phyloP scores from a whole-genome alignment of 306 rosid species.

The Crotalaria pallida region DNA sequence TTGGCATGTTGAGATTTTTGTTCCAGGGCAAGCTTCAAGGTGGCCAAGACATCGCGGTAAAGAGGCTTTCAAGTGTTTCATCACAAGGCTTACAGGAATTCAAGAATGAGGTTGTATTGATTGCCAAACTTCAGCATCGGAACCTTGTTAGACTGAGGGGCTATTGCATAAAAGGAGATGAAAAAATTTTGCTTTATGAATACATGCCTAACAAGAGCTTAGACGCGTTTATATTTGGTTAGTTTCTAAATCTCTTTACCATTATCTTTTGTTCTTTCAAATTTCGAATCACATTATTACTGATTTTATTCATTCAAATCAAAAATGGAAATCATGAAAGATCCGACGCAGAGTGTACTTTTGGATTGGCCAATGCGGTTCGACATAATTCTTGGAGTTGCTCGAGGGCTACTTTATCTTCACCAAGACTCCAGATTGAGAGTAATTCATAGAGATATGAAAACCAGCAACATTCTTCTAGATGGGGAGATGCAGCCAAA shows the following conservation, averaged over 20 bases:
- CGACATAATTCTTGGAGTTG: slow-evolving; percentile 22
- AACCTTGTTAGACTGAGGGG: slow-evolving; percentile 43
- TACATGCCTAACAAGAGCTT: slow-evolving; percentile 35
- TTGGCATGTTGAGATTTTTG: neutral
- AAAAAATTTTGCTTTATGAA: slow-evolving; percentile 36
- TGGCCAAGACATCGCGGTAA: slow-evolving; percentile 28
- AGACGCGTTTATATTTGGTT: slow-evolving; percentile 36
- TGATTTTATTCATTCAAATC: neutral
- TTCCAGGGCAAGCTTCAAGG: slow-evolving; percentile 20
- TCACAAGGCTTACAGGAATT: slow-evolving; percentile 32
- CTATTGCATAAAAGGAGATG: slow-evolving; percentile 31
- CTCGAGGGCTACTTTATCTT: slow-evolving; percentile 15
- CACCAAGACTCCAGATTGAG: slow-evolving; percentile 4
- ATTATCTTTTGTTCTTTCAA: neutral
- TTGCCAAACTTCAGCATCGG: slow-evolving; percentile 41
- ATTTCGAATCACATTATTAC: neutral
- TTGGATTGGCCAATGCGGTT: slow-evolving; percentile 23
- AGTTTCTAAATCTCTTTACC: neutral
- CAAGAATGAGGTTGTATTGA: slow-evolving; percentile 7
- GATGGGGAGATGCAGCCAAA: slow-evolving; percentile 20
- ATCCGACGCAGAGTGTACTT: neutral
- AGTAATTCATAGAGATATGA: slow-evolving; percentile 8
- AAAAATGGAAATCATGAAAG: neutral
- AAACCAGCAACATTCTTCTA: slow-evolving; percentile 19
- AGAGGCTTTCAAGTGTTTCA: slow-evolving; percentile 33